A percentile compares a stretch with the other conserved stretches of the same genome.
Conservation (phyloP, 192 early-diverging fungal genomes). For the Geranomyces variabilis region DNA sequence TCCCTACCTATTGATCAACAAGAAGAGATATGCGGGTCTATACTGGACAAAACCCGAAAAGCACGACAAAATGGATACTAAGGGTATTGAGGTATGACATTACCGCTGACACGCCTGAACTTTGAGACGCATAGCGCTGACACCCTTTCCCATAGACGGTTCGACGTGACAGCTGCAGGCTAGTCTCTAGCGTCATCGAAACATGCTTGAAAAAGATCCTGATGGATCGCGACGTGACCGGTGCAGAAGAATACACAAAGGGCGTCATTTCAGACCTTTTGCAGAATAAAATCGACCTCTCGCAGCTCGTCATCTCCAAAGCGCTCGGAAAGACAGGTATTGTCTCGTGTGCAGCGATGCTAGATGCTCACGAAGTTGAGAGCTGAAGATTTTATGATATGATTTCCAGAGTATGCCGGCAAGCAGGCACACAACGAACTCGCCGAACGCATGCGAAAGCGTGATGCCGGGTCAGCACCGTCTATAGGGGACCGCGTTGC, state of each 20-base stretch:
- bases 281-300: constrained; percentile 96
- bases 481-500: constrained; percentile 94
- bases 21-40: constrained; percentile 96
- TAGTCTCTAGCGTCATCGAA: constrained; percentile 91
- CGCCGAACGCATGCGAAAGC: constrained; percentile 93
- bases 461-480: constrained; percentile 94
- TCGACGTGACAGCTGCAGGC: constrained; percentile 90
- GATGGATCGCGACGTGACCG: constrained; percentile 84
- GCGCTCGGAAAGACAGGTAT: constrained; percentile 83
- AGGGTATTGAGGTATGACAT: constrained; percentile 87
- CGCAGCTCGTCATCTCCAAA: constrained; percentile 95
- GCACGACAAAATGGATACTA: constrained; percentile 96
- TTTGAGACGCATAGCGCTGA: neutral
- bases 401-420: constrained; percentile 76
- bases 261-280: constrained; percentile 87
- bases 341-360: neutral
- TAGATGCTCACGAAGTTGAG: neutral
- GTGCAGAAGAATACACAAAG: constrained; percentile 89
- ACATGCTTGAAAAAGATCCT: constrained; percentile 88
- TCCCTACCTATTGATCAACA: constrained; percentile 96
- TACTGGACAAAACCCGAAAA: constrained; percentile 96
- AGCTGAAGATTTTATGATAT: too few species aligned
- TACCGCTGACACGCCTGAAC: neutral
- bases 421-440: constrained; percentile 97
- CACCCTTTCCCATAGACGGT: constrained; percentile 71